phyloP scores from a whole-genome alignment of 2,329 filamentous ascomycete species.

The Aspergillus japonicus region DNA sequence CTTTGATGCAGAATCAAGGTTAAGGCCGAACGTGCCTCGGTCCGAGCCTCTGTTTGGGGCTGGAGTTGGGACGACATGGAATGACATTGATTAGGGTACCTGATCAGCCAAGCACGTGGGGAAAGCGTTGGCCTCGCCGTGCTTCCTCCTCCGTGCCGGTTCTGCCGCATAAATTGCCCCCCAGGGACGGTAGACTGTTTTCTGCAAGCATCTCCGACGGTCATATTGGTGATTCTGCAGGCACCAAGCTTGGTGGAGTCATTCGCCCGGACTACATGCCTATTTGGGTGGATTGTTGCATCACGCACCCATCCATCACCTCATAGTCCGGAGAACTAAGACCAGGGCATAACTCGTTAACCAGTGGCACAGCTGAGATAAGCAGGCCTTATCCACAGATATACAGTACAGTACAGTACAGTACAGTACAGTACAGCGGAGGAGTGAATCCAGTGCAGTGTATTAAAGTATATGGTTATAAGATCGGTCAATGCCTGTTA shows the following conservation, averaged over 20 bases:
- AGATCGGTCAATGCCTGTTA: too few relatives aligned
- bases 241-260: too few relatives aligned
- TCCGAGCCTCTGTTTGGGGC: background rate
- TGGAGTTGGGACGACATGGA: background rate
- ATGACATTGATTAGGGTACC: background rate
- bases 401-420: too few relatives aligned
- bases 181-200: background rate
- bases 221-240: background rate
- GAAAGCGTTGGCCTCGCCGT: background rate
- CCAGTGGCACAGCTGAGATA: too few relatives aligned
- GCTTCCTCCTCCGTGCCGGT: background rate
- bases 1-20: background rate
- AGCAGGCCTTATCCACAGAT: too few relatives aligned
- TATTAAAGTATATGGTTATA: too few relatives aligned
- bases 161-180: background rate
- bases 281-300: too few relatives aligned
- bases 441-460: too few relatives aligned
- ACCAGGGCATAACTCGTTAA: too few relatives aligned
- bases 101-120: background rate
- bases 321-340: too few relatives aligned
- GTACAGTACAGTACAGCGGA: too few relatives aligned
- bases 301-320: too few relatives aligned
- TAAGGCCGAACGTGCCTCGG: background rate
- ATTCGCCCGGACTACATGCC: background rate
- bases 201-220: background rate